Evolutionary conservation across 2,329 filamentous ascomycete genomes (phyloP).

Genomic region (Talaromyces islandicus): DNA sequence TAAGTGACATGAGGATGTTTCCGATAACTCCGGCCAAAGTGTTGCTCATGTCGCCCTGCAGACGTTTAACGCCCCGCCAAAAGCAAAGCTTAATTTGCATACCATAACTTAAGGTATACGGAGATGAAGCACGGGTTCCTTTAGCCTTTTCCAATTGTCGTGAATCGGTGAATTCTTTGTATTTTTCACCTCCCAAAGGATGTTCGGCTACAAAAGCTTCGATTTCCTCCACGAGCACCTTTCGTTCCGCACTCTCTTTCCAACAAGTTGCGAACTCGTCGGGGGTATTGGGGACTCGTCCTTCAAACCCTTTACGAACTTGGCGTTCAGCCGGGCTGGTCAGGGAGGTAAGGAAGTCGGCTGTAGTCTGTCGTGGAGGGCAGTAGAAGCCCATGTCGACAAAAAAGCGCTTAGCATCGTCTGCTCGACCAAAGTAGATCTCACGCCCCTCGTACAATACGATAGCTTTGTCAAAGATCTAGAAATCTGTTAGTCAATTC

Average conservation of each 20-base stretch:
- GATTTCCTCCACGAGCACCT: conserved; percentile 37
- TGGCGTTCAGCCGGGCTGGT: conserved; percentile 60
- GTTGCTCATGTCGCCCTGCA: conserved; percentile 70
- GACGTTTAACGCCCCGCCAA: conserved; percentile 70
- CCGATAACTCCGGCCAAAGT: conserved; percentile 60
- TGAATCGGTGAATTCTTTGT: conserved; percentile 36
- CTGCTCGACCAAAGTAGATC: conserved; percentile 67
- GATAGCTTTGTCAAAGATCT: conserved; percentile 65
- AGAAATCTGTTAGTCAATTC: conserved; percentile 2
- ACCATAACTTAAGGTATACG: conserved; percentile 71
- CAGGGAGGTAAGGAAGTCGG: conserved; percentile 65
- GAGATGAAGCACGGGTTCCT: conserved; percentile 58
- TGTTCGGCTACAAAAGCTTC: conserved; percentile 35
- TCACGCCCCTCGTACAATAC: conserved; percentile 71
- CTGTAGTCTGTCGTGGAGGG: conserved; percentile 63
- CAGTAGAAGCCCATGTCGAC: conserved; percentile 65
- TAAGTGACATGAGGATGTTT: conserved; percentile 70
- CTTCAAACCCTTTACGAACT: conserved; percentile 55
- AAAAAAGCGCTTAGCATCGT: conserved; percentile 60
- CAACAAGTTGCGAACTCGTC: conserved; percentile 60
- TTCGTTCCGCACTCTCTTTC: conserved; percentile 48
- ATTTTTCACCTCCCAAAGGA: conserved; percentile 37
- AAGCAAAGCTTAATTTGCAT: conserved; percentile 77
- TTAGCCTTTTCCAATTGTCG: conserved; percentile 40
- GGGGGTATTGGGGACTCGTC: conserved; percentile 59